Evolutionary conservation across 352 stramenopile species (phyloP).

Genomic region (Phytophthora ohioensis): DNA sequence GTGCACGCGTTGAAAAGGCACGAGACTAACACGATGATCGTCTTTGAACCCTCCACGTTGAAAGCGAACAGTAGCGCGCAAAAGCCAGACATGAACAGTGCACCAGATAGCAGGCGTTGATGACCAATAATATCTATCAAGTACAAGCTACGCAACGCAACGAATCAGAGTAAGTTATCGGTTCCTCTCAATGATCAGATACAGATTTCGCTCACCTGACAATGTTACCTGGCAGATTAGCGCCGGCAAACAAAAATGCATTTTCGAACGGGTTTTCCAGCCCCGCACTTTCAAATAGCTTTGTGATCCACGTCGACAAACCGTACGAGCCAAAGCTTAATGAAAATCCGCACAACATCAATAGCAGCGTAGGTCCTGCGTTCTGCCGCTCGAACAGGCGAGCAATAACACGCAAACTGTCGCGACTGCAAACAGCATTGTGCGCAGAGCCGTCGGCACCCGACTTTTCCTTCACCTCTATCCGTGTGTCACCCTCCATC

Average conservation of each 20-base stretch:
- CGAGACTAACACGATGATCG: constrained; percentile 85
- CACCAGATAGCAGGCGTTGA: constrained; percentile 66
- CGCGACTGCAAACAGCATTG: constrained; percentile 61
- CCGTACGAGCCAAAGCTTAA: constrained; percentile 93
- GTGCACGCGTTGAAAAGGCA: constrained; percentile 94
- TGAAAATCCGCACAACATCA: constrained; percentile 77
- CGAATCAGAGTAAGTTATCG: too few relatives aligned
- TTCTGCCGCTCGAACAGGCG: constrained; percentile 64
- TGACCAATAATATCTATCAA: constrained; percentile 80
- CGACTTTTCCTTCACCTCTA: constrained; percentile 5
- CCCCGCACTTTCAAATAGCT: constrained; percentile 88
- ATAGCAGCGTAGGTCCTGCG: constrained; percentile 55
- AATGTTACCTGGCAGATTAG: constrained; percentile 93
- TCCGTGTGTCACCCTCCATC: constrained; percentile 11
- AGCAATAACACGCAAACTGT: constrained; percentile 54
- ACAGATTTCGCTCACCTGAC: constrained; percentile 55
- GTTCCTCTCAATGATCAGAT: not conserved
- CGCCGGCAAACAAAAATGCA: constrained; percentile 92
- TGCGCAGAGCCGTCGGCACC: constrained; percentile 11
- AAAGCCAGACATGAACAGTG: constrained; percentile 73
- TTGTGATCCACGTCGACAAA: constrained; percentile 95
- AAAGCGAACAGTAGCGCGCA: constrained; percentile 87
- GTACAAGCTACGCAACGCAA: constrained; percentile 50
- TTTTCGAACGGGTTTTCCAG: constrained; percentile 93
- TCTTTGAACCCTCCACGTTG: constrained; percentile 66